Evolutionary conservation across 441 rosid genomes (phyloP).

Genomic region (Mallotus japonicus): DNA sequence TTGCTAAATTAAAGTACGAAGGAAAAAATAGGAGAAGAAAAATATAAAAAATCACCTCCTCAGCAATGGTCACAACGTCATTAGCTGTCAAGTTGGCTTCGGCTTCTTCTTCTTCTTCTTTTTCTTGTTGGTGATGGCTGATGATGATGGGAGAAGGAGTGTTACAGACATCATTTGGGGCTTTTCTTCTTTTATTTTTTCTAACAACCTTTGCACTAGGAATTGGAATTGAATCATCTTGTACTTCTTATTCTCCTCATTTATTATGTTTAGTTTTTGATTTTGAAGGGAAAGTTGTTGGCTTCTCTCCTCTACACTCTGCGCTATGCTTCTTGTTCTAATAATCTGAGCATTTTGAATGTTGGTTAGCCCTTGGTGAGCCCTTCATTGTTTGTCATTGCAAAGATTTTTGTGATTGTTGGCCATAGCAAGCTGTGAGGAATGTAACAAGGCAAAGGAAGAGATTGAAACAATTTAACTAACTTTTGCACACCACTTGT

Average conservation of each 20-base stretch:
- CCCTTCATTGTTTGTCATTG: no score
- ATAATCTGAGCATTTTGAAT: no score
- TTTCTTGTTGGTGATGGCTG: no score
- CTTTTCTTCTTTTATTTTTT: slow-evolving; percentile 15
- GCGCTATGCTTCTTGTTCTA: neutral
- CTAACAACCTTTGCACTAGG: neutral
- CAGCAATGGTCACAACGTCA: slow-evolving; percentile 47
- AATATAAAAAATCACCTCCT: slow-evolving; percentile 50
- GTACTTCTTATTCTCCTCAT: neutral
- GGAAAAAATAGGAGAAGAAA: neutral
- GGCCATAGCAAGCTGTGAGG: no score
- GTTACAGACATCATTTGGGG: neutral
- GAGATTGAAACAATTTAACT: no score
- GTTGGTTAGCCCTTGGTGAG: no score
- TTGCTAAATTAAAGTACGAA: neutral
- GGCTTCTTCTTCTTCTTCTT: neutral
- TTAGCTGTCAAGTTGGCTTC: slow-evolving; percentile 38
- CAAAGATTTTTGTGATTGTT: no score
- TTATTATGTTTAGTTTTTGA: no score
- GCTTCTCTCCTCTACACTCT: neutral
- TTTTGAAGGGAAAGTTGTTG: no score
- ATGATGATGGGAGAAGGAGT: no score
- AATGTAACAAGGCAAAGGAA: no score
- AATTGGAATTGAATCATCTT: neutral
- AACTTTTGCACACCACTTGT: no score